Conservation (phyloP, 2,329 filamentous ascomycete genomes). For the Nigrospora osmanthi region DNA sequence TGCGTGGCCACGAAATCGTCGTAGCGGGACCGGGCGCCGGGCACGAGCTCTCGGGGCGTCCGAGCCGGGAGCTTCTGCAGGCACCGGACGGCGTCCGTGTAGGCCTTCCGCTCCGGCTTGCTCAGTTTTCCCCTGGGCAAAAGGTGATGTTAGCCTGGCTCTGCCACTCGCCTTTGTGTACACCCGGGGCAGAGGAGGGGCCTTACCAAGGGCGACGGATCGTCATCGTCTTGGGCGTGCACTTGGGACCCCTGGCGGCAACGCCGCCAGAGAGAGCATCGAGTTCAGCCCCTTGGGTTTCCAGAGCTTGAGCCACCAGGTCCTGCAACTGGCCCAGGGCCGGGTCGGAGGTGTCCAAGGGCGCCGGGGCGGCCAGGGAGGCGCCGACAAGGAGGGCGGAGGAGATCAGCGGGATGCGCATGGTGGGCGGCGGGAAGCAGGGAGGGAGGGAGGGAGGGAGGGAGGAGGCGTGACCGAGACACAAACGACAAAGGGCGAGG, state of each 20-base stretch:
- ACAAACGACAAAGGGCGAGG: not conserved
- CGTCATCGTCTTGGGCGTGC: not conserved
- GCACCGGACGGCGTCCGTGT: constrained; percentile 12
- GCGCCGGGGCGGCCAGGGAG: not conserved
- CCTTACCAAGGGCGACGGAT: not conserved
- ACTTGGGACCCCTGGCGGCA: not conserved
- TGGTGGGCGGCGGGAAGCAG: not conserved
- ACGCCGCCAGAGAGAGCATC: not conserved
- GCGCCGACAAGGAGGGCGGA: not conserved
- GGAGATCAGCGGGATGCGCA: not conserved
- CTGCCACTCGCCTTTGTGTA: not conserved
- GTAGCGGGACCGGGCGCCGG: constrained; percentile 13
- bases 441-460: no score
- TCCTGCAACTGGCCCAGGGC: not conserved
- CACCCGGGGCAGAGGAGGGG: not conserved
- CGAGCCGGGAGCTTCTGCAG: constrained; percentile 9
- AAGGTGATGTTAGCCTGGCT: not conserved
- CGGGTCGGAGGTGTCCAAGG: not conserved
- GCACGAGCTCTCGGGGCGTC: constrained; percentile 7
- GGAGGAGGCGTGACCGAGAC: not conserved
- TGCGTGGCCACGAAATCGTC: constrained; percentile 19
- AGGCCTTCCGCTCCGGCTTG: constrained; percentile 8
- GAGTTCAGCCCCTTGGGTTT: not conserved
- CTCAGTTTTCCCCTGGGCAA: constrained; percentile 8
- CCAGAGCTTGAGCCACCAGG: not conserved